phyloP scores from a whole-genome alignment of 306 rosid species.

The Mimosa bimucronata region DNA sequence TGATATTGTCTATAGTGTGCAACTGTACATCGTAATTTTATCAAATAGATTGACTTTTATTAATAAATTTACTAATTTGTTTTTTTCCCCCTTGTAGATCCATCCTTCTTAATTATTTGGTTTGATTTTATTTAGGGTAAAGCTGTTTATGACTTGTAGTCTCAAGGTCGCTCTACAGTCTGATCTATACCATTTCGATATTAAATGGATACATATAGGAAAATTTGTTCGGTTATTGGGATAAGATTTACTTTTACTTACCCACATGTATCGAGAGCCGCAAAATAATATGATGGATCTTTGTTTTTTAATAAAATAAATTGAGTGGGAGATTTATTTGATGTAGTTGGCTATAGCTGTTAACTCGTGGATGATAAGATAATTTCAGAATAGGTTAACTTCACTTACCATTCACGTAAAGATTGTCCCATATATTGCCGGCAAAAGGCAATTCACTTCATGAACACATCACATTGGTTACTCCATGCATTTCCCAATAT shows the following conservation, averaged over 20 bases:
- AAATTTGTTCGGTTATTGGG: not conserved
- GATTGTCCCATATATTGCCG: conserved; percentile 53
- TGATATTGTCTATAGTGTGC: too few species aligned
- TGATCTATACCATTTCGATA: not conserved
- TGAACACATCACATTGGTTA: conserved; percentile 36
- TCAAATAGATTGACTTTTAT: too few species aligned
- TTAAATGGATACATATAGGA: not conserved
- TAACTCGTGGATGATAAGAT: conserved; percentile 49
- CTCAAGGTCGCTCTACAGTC: too few species aligned
- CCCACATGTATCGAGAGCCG: conserved; percentile 4
- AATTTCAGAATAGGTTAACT: conserved; percentile 50
- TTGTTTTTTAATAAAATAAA: not conserved
- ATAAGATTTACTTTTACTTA: not conserved
- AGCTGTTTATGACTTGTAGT: not conserved
- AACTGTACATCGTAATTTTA: too few species aligned
- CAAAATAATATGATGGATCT: conserved; percentile 12
- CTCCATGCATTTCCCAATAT: conserved; percentile 24
- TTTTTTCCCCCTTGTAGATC: too few species aligned
- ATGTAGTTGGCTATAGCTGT: conserved; percentile 36
- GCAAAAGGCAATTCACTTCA: conserved; percentile 56
- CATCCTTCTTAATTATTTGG: too few species aligned
- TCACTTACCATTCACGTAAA: conserved; percentile 73
- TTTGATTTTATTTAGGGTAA: too few species aligned
- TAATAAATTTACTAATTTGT: too few species aligned
- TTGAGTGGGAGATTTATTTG: not conserved